A percentile compares a stretch with the other conserved stretches of the same genome.
Evolutionary conservation across 495 filamentous ascomycete genomes (phyloP).

Genomic region (Annulohypoxylon moriforme): DNA sequence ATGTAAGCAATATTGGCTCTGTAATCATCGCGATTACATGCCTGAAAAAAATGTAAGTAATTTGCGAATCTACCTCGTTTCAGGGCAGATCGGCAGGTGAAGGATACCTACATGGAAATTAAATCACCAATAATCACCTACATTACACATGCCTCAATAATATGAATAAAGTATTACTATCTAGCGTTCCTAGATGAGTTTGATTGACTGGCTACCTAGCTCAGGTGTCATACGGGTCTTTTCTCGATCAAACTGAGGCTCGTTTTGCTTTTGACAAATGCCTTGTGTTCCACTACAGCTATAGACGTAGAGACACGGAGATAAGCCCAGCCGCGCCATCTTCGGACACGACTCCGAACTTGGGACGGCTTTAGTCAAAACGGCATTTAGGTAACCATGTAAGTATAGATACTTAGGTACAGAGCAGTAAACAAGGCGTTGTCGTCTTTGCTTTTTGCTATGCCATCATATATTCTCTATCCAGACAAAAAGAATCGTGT

Average conservation of each 20-base stretch:
- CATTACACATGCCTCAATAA: neutral
- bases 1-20: slow-evolving; percentile 28
- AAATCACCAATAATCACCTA: slow-evolving; percentile 11
- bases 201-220: neutral
- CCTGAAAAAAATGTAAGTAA: slow-evolving; percentile 22
- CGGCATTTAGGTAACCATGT: neutral
- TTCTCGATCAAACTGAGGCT: neutral
- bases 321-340: slow-evolving; percentile 3
- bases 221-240: neutral
- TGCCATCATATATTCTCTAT: neutral
- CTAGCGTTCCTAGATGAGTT: neutral
- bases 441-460: neutral
- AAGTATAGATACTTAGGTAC: no score
- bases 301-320: neutral
- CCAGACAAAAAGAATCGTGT: neutral
- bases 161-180: neutral
- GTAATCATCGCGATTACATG: slow-evolving; percentile 38
- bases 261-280: neutral
- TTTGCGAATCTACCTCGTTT: slow-evolving; percentile 19
- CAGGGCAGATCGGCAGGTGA: slow-evolving; percentile 21
- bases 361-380: neutral
- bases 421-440: neutral
- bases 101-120: neutral
- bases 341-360: slow-evolving; percentile 8
- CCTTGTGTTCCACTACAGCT: neutral